These are phyloP conservation scores for Podosphaera xanthii DNA, from an alignment of 2,329 filamentous ascomycete species.

Conservation along the genomic window DNA sequence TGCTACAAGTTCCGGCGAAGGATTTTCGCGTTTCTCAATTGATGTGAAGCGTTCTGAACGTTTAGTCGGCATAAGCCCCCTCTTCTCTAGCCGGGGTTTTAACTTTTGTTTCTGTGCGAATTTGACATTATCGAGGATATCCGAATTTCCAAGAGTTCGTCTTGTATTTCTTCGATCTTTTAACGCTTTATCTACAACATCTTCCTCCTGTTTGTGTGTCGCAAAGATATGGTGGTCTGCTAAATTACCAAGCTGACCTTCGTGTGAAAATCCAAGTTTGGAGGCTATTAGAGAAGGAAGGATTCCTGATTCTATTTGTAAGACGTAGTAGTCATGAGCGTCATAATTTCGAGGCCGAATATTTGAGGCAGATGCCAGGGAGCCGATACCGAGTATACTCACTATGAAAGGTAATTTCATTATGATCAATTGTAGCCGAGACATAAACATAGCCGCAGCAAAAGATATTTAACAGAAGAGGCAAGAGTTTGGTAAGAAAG, in stretches of 20 bases:
- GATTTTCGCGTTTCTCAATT: conserved; percentile 7
- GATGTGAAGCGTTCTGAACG: conserved; percentile 8
- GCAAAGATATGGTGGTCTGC: conserved; percentile 70
- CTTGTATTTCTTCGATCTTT: conserved; percentile 33
- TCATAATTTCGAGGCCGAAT: conserved; percentile 47
- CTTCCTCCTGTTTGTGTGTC: conserved; percentile 34
- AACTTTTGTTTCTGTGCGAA: conserved; percentile 59
- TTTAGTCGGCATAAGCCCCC: conserved; percentile 11
- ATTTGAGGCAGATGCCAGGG: conserved; percentile 21
- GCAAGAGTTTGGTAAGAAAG: background rate
- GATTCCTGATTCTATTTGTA: conserved; percentile 49
- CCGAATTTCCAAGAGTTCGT: conserved; percentile 26
- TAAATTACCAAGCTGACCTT: conserved; percentile 60
- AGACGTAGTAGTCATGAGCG: conserved; percentile 74
- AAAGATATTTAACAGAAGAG: background rate
- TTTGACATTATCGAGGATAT: conserved; percentile 50
- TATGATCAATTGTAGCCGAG: background rate
- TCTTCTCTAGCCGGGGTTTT: conserved; percentile 37
- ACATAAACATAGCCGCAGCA: background rate
- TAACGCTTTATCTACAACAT: conserved; percentile 32
- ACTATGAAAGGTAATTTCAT: conserved; percentile 24
- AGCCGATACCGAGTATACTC: conserved; percentile 24
- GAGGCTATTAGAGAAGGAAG: conserved; percentile 47
- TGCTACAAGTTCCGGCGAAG: conserved; percentile 22
- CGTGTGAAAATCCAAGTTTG: conserved; percentile 52